Conservation (phyloP, 192 early-diverging fungal species). For the Globomyces pollinis-pini region DNA sequence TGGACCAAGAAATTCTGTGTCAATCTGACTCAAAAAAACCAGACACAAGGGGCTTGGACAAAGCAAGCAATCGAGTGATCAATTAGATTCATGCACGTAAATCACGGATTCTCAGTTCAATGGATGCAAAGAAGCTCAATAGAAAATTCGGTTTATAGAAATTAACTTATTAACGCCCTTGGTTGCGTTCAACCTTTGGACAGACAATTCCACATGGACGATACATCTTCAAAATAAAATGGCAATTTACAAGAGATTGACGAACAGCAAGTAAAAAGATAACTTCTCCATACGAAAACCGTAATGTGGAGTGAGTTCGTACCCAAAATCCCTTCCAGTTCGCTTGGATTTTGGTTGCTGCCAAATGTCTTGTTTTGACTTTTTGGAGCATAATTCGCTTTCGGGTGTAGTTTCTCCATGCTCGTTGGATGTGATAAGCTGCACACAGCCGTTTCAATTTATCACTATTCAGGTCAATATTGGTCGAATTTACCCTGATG, state of each 20-base stretch:
- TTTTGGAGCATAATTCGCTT: slow-evolving; percentile 38
- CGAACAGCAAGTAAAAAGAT: slow-evolving; percentile 50
- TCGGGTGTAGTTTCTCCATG: slow-evolving; percentile 35
- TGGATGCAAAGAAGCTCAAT: not conserved
- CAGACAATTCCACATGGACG: slow-evolving; percentile 33
- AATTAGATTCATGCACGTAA: too few species aligned
- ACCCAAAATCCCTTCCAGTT: slow-evolving; percentile 54
- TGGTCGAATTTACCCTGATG: not conserved
- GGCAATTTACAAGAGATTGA: slow-evolving; percentile 38
- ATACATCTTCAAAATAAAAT: slow-evolving; percentile 57
- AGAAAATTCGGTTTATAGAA: not conserved
- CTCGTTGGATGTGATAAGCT: slow-evolving; percentile 45
- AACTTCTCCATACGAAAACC: slow-evolving; percentile 53
- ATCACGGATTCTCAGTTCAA: too few species aligned
- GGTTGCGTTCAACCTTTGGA: slow-evolving; percentile 16
- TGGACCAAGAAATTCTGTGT: too few species aligned
- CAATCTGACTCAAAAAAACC: too few species aligned
- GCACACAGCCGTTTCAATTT: slow-evolving; percentile 34
- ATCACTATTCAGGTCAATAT: too few species aligned
- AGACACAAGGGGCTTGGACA: not conserved
- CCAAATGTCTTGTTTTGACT: slow-evolving; percentile 42
- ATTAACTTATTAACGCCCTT: too few species aligned
- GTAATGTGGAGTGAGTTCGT: slow-evolving; percentile 45
- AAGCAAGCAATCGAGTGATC: too few species aligned
- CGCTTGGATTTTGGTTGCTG: slow-evolving; percentile 47